A percentile compares a stretch with the other conserved stretches of the same genome.
phyloP scores from a whole-genome alignment of 768 basidiomycete species.

The Brasilioporus rufonigricans region DNA sequence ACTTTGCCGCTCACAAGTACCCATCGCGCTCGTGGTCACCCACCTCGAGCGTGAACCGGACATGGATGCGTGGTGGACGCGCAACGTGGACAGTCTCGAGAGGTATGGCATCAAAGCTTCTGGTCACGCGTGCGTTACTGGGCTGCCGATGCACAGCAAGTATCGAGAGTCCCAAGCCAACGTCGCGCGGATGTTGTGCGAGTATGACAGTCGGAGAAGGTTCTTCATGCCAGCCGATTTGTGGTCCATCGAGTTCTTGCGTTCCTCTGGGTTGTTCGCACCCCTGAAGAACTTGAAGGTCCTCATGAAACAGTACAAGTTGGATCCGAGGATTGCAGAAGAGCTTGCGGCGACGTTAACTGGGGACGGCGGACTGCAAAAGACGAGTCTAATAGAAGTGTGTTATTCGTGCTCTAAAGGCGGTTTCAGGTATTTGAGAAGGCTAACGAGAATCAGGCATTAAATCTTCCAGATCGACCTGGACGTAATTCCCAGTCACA shows the following conservation, averaged over 20 bases:
- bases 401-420: background rate
- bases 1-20: constrained; percentile 34
- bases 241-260: constrained; percentile 23
- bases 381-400: background rate
- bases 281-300: constrained; percentile 14
- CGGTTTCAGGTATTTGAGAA: background rate
- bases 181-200: constrained; percentile 12
- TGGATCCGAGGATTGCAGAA: constrained; percentile 14
- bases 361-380: background rate
- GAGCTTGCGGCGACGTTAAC: constrained; percentile 12
- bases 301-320: constrained; percentile 23
- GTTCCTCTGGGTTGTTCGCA: constrained; percentile 13
- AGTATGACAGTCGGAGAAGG: constrained; percentile 12
- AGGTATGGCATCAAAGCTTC: constrained; percentile 17
- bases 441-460: background rate
- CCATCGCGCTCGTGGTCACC: constrained; percentile 31
- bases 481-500: background rate
- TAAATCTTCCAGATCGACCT: background rate
- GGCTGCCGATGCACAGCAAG: constrained; percentile 14
- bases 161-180: constrained; percentile 16
- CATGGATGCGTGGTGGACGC: constrained; percentile 34
- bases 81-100: constrained; percentile 20
- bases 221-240: constrained; percentile 20
- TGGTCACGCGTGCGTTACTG: constrained; percentile 34
- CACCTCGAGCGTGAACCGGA: constrained; percentile 35